Conservation (phyloP, 2,329 filamentous ascomycete genomes). For the Sporothrix protearum region DNA sequence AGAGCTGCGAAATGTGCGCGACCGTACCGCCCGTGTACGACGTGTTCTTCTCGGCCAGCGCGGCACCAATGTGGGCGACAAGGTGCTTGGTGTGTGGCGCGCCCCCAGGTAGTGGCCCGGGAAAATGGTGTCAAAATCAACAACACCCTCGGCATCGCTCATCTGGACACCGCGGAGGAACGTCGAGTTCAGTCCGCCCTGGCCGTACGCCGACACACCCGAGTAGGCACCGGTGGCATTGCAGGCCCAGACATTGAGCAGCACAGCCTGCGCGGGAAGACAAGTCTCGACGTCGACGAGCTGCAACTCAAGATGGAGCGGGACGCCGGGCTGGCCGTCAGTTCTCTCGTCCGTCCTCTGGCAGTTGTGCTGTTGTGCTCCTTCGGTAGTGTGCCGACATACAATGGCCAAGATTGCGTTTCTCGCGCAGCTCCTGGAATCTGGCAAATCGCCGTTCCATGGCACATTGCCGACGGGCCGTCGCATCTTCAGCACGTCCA, state of each 20-base stretch:
- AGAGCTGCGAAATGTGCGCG: slow-evolving; percentile 57
- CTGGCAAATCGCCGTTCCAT: neutral
- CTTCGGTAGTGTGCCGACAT: neutral
- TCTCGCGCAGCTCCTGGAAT: neutral
- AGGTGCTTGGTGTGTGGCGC: slow-evolving; percentile 41
- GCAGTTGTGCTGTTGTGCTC: no score
- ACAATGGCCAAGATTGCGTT: neutral
- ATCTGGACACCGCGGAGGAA: slow-evolving; percentile 45
- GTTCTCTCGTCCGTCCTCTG: no score
- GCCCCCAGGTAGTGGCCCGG: slow-evolving; percentile 47
- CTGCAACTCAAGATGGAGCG: slow-evolving; percentile 50
- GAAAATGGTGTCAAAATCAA: slow-evolving; percentile 42
- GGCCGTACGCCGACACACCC: slow-evolving; percentile 32
- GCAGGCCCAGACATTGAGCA: slow-evolving; percentile 50
- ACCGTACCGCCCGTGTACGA: slow-evolving; percentile 41
- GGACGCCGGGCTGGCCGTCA: slow-evolving; percentile 47
- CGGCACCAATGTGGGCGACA: slow-evolving; percentile 32
- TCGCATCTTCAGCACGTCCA: neutral
- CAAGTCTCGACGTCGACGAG: slow-evolving; percentile 54
- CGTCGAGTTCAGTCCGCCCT: slow-evolving; percentile 38
- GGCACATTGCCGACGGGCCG: neutral
- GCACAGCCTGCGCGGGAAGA: slow-evolving; percentile 45
- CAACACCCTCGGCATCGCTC: slow-evolving; percentile 41
- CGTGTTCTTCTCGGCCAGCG: slow-evolving; percentile 43
- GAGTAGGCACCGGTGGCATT: slow-evolving; percentile 44